Evolutionary conservation across 306 rosid genomes (phyloP).

Genomic region (apple (Malus domestica)): DNA sequence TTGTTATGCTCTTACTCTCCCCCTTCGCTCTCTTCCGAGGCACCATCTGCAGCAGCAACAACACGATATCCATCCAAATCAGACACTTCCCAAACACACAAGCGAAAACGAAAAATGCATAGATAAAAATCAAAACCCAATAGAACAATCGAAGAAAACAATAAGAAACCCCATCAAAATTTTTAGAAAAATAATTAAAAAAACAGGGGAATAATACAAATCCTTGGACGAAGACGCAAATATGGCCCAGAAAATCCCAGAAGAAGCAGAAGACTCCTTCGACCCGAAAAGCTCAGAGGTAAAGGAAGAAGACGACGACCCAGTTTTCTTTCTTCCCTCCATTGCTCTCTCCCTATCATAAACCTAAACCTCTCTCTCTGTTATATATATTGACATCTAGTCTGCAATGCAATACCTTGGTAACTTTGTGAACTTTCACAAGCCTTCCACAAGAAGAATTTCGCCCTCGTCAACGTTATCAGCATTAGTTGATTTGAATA

Average conservation of each 20-base stretch:
- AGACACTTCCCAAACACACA: background rate
- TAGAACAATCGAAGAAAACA: background rate
- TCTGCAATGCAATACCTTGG: too few species aligned
- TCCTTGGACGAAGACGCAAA: constrained; percentile 61
- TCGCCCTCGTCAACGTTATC: too few species aligned
- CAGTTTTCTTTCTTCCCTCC: constrained; percentile 52
- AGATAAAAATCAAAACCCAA: constrained; percentile 1
- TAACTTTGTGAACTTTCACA: too few species aligned
- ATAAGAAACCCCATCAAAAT: background rate
- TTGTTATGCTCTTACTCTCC: constrained; percentile 33
- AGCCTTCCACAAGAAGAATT: too few species aligned
- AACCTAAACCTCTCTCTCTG: background rate
- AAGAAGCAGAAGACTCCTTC: constrained; percentile 38
- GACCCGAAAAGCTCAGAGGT: constrained; percentile 69
- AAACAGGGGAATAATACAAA: background rate
- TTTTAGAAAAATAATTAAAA: background rate
- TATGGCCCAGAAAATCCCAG: constrained; percentile 54
- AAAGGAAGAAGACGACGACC: constrained; percentile 47
- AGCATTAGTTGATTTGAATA: too few species aligned
- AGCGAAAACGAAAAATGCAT: background rate
- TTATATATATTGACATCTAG: background rate
- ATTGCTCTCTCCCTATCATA: constrained; percentile 15
- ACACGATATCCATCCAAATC: background rate
- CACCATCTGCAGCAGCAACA: constrained; percentile 34
- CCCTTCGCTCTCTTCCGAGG: constrained; percentile 20